Percentiles rank a stretch among this genome's conserved stretches.
Evolutionary conservation across 2,329 filamentous ascomycete species (phyloP).

Genomic region (Albifimbria verrucaria): DNA sequence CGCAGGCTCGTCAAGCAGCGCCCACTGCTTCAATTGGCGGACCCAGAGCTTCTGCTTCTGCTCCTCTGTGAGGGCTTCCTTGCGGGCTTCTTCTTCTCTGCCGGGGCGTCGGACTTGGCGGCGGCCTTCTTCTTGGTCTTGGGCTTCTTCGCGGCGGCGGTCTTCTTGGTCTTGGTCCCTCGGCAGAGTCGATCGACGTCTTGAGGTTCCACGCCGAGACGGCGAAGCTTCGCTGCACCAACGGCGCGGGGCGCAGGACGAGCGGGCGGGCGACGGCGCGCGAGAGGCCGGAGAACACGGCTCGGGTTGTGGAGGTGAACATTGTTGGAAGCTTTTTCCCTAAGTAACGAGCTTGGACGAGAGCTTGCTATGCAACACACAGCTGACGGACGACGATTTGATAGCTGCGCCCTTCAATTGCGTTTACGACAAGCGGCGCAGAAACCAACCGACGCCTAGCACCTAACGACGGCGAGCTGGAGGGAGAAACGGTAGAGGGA

Average conservation of each 20-base stretch:
- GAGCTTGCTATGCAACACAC: no score
- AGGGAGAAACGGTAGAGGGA: background rate
- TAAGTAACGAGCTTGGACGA: no score
- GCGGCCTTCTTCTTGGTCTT: slow-evolving; percentile 16
- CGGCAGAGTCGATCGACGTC: slow-evolving; percentile 14
- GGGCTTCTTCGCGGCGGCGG: slow-evolving; percentile 14
- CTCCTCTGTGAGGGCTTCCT: slow-evolving; percentile 34
- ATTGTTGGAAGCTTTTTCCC: slow-evolving; percentile 26
- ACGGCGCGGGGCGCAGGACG: slow-evolving; percentile 12
- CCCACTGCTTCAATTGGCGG: slow-evolving; percentile 34
- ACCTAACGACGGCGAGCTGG: no score
- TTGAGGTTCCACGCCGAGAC: slow-evolving; percentile 23
- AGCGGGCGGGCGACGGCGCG: slow-evolving; percentile 14
- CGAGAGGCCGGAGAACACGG: slow-evolving; percentile 27
- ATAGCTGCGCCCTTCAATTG: no score
- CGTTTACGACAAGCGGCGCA: no score
- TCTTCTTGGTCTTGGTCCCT: slow-evolving; percentile 17
- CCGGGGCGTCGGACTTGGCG: slow-evolving; percentile 5
- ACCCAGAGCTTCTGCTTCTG: slow-evolving; percentile 30
- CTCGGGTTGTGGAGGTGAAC: slow-evolving; percentile 39
- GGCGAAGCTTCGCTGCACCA: slow-evolving; percentile 25
- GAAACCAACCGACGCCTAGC: no score
- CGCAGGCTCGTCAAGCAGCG: slow-evolving; percentile 38
- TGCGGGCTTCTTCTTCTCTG: slow-evolving; percentile 18
- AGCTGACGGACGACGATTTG: no score